Evolutionary conservation across 2,329 filamentous ascomycete genomes (phyloP).

Genomic region (Colletotrichum noveboracense): DNA sequence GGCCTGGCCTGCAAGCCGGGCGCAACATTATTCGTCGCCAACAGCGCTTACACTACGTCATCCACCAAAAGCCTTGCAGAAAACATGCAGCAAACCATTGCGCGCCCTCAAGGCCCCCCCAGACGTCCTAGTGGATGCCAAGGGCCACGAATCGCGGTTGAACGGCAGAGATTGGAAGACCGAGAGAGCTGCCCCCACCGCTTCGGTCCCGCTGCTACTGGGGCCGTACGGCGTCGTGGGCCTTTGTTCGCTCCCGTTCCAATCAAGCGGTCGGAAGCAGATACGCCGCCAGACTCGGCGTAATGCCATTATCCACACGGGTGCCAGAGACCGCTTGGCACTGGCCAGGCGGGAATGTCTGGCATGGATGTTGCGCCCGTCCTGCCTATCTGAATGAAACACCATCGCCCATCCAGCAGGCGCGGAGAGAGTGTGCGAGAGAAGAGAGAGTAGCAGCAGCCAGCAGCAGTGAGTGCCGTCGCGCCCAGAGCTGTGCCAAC

Average conservation of each 20-base stretch:
- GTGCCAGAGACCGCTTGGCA: background rate
- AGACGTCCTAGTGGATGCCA: background rate
- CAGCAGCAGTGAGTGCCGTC: background rate
- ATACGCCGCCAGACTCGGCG: slow-evolving; percentile 1
- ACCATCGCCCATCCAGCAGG: background rate
- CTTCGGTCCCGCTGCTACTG: background rate
- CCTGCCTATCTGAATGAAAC: background rate
- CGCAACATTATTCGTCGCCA: slow-evolving; percentile 1
- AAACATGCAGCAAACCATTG: background rate
- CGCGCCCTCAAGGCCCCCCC: background rate
- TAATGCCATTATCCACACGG: background rate
- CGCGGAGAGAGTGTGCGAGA: background rate
- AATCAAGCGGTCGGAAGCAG: background rate
- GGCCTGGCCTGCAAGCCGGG: background rate
- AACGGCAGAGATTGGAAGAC: background rate
- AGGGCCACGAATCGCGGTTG: background rate
- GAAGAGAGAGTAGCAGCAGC: background rate
- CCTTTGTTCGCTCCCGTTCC: background rate
- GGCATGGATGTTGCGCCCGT: background rate
- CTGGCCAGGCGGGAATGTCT: background rate
- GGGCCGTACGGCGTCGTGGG: background rate
- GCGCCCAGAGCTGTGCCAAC: background rate
- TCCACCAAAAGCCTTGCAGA: background rate
- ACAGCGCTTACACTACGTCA: background rate
- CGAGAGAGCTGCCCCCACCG: background rate